Percentiles rank a stretch among this genome's conserved stretches.
phyloP scores from a whole-genome alignment of 345 rosid genomes.

The Barbarea vulgaris region DNA sequence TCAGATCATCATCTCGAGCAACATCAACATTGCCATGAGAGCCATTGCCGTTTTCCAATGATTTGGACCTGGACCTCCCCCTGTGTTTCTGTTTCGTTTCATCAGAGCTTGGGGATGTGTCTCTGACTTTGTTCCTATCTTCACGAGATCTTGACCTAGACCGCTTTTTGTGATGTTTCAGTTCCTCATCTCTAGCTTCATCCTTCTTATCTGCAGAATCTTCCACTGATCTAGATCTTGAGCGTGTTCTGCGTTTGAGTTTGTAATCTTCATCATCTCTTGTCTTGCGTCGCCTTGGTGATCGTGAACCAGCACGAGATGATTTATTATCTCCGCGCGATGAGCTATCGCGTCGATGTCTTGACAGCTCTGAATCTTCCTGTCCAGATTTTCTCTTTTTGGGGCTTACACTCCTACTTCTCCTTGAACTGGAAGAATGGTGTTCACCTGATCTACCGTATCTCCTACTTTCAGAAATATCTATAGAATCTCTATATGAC shows the following conservation, averaged over 20 bases:
- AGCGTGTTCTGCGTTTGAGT: constrained; percentile 47
- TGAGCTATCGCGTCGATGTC: constrained; percentile 55
- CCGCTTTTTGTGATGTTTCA: constrained; percentile 44
- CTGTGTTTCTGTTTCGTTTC: constrained; percentile 53
- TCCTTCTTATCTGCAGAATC: constrained; percentile 44
- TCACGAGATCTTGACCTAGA: constrained; percentile 69
- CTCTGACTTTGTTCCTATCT: constrained; percentile 42
- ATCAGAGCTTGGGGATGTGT: constrained; percentile 46
- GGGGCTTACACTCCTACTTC: constrained; percentile 80
- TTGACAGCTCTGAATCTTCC: constrained; percentile 63
- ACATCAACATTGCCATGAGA: no score
- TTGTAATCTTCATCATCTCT: constrained; percentile 53
- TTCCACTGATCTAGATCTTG: constrained; percentile 66
- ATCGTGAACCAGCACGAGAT: constrained; percentile 58
- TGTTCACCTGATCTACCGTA: constrained; percentile 60
- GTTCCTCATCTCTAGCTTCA: constrained; percentile 47
- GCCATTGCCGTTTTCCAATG: no score
- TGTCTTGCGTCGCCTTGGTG: constrained; percentile 61
- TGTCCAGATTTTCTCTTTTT: constrained; percentile 52
- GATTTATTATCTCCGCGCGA: constrained; percentile 51
- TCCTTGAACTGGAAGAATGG: constrained; percentile 60
- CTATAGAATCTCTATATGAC: constrained; percentile 59
- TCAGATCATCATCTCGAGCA: no score
- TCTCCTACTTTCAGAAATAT: constrained; percentile 52
- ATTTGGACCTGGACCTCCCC: no score